Conservation (phyloP, 345 rosid genomes). For the Melaleuca alternifolia region DNA sequence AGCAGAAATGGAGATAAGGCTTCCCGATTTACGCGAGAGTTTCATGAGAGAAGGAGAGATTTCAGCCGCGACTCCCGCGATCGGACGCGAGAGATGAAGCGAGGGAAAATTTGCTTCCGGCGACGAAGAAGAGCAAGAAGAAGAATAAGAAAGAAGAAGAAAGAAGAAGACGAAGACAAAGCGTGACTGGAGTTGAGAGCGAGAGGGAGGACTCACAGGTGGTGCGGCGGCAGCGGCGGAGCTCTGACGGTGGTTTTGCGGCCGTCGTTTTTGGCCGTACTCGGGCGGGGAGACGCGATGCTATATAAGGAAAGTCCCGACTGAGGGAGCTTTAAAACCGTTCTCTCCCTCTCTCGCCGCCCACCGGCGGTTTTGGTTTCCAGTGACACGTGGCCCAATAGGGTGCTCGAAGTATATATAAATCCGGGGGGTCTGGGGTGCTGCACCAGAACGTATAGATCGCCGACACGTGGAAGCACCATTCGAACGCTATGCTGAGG, state of each 20-base stretch:
- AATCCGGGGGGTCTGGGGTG: too few relatives aligned
- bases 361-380: background rate
- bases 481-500: background rate
- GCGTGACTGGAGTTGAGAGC: background rate
- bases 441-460: background rate
- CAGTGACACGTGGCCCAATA: constrained; percentile 1
- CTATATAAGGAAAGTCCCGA: constrained; percentile 3
- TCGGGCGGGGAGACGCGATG: background rate
- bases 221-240: background rate
- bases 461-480: background rate
- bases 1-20: background rate
- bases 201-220: background rate
- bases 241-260: background rate
- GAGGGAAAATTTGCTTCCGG: background rate
- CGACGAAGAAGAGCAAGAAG: background rate
- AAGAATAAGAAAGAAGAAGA: background rate
- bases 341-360: background rate
- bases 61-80: background rate
- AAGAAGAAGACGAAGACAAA: background rate
- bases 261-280: background rate
- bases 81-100: background rate
- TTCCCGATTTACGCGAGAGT: background rate
- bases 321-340: background rate
- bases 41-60: background rate
- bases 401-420: background rate